These are phyloP conservation scores for Pittosporum tobira DNA, from an alignment of 129 eudicot genomes.

Conservation along the genomic window DNA sequence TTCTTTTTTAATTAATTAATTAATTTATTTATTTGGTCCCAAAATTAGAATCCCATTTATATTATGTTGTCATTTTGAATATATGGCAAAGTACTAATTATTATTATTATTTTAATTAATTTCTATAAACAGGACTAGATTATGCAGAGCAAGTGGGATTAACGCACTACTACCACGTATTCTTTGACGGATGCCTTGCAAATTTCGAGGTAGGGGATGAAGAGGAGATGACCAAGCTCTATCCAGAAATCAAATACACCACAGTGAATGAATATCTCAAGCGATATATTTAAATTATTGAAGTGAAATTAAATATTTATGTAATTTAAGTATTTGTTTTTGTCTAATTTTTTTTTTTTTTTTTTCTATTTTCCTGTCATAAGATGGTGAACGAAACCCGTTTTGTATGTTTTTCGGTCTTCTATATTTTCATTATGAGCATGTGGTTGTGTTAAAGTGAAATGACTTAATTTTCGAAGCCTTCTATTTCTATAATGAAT, in stretches of 20 bases:
- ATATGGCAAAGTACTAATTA: background rate
- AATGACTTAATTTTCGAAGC: no score
- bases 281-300: slow-evolving; percentile 32
- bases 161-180: slow-evolving; percentile 35
- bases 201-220: slow-evolving; percentile 33
- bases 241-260: slow-evolving; percentile 34
- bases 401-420: no score
- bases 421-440: no score
- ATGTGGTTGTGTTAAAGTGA: no score
- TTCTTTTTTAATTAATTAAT: no score
- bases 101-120: background rate
- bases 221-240: slow-evolving; percentile 33
- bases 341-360: no score
- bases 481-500: no score
- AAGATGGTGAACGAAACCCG: no score
- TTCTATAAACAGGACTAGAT: slow-evolving; percentile 14
- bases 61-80: background rate
- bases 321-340: no score
- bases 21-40: background rate
- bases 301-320: no score
- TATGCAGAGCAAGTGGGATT: slow-evolving; percentile 47
- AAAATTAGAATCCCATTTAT: background rate
- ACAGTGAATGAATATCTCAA: slow-evolving; percentile 31
- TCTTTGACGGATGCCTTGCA: slow-evolving; percentile 42
- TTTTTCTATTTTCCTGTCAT: no score